phyloP scores from a whole-genome alignment of 2,329 filamentous ascomycete genomes.

The Waltergamsia citrina region DNA sequence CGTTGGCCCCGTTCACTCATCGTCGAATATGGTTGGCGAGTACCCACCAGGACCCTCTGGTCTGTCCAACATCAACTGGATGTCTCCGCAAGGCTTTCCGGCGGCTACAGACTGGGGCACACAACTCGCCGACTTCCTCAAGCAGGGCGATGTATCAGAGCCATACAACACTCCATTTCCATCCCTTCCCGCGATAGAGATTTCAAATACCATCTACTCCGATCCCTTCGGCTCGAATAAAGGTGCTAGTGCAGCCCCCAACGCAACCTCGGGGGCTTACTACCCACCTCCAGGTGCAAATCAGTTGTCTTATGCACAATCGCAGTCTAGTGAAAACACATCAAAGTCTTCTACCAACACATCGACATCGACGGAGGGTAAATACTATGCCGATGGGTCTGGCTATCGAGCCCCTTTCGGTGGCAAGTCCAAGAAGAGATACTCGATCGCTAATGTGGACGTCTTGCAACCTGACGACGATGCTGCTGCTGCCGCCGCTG shows the following conservation, averaged over 20 bases:
- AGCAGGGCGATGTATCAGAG: not conserved
- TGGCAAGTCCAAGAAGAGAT: not conserved
- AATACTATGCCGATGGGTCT: not conserved
- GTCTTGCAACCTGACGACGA: not conserved
- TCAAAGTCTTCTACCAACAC: not conserved
- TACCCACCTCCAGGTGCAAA: too few relatives aligned
- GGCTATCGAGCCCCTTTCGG: not conserved
- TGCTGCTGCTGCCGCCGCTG: not conserved
- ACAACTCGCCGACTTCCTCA: not conserved
- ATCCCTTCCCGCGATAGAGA: not conserved
- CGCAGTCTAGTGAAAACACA: too few relatives aligned
- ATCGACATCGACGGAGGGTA: not conserved
- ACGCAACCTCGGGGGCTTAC: too few relatives aligned
- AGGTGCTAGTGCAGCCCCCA: not conserved
- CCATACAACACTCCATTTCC: not conserved
- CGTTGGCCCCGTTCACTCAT: too few relatives aligned
- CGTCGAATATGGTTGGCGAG: too few relatives aligned
- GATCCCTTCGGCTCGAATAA: not conserved
- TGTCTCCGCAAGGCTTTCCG: not conserved
- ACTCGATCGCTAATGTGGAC: not conserved
- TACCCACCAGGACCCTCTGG: too few relatives aligned
- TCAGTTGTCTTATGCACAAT: too few relatives aligned
- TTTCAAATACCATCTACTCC: not conserved
- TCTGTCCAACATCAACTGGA: slow-evolving; percentile 1
- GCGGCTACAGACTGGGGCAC: not conserved